Evolutionary conservation across 2,329 filamentous ascomycete species (phyloP), one percentile per base, ranked within the genome.

Genomic region (Fusarium albidum): DNA sequence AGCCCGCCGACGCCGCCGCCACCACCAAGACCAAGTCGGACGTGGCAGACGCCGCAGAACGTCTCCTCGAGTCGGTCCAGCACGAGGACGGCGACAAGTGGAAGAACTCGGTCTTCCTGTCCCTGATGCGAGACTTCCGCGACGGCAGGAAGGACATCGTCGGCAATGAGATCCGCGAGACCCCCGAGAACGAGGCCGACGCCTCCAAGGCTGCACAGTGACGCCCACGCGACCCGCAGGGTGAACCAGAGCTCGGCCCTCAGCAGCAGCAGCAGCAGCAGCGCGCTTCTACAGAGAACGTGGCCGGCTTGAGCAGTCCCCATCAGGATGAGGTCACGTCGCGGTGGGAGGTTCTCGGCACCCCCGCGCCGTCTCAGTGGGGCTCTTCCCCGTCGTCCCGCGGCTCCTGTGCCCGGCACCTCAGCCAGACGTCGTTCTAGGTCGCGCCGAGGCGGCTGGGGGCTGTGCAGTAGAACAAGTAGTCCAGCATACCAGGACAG

Each of bases 11-110:
- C 3, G 49, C 55, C 10, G 17, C 54, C 5, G 55, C 63, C 3
- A 49, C 55, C 10, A 15, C 54, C 27, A 68, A 67, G 40, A 49
- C 56, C 44, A 72, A 71, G 33, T 74, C 73, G 1, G 74, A 73
- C 17, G 73, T 79, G 3, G 73, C 76, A 3, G 74, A 77, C 49
- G 76, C 76, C 0, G 76, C 76, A 7, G 71, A 75, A 53, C 70
- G 74, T 17, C 71, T 79, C 1, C 69, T 79, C 29, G 73, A 77
- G 39, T 73, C 73, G 3, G 76, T 79, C 18, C 68, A 76, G 57
- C 76, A 79, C 45, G 76, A 79, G 55, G 67, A 69, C 37, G 75
- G 75, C 34, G 76, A 78, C 9, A 79, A 79, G 57, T 79, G 76
- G 76, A 75, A 77, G 57, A 77, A 79, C 37, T 79, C 76, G 0